A percentile compares a stretch with the other conserved stretches of the same genome.
These are phyloP conservation scores for Zasmidium angulare DNA, from an alignment of 2,329 filamentous ascomycete genomes.

Conservation along the genomic window DNA sequence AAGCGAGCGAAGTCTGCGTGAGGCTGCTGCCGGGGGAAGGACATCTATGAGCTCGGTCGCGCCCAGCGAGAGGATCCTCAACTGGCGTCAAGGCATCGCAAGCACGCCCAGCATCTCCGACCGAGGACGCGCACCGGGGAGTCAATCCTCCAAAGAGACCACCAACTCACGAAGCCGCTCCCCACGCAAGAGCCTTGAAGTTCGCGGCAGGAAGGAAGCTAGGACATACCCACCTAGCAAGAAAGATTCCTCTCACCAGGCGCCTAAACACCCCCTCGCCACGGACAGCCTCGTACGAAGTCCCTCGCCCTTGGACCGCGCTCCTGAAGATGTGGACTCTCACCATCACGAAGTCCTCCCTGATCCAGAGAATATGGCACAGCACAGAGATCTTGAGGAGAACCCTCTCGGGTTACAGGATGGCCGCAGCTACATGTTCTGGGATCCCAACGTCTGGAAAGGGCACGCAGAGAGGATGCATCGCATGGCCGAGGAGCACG, in stretches of 20 bases:
- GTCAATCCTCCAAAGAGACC: constrained; percentile 20
- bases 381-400: constrained; percentile 21
- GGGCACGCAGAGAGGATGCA: constrained; percentile 22
- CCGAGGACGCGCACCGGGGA: constrained; percentile 5
- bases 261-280: constrained; percentile 15
- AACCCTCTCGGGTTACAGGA: constrained; percentile 41
- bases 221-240: background rate
- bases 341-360: constrained; percentile 7
- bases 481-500: constrained; percentile 15
- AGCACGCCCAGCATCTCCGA: constrained; percentile 52
- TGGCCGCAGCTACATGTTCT: constrained; percentile 55
- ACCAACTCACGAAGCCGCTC: constrained; percentile 46
- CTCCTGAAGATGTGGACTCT: background rate
- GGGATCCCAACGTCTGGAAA: constrained; percentile 43
- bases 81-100: constrained; percentile 75
- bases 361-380: background rate
- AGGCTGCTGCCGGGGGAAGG: constrained; percentile 18
- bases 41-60: constrained; percentile 35
- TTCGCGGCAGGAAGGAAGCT: constrained; percentile 10
- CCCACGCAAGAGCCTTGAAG: constrained; percentile 45
- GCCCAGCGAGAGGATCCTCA: constrained; percentile 76
- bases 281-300: constrained; percentile 17
- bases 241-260: background rate
- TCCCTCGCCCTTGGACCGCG: constrained; percentile 16
- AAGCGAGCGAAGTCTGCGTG: constrained; percentile 33